Evolutionary conservation across 805 yeast species (phyloP).

Genomic region (Candida tallmaniae): DNA sequence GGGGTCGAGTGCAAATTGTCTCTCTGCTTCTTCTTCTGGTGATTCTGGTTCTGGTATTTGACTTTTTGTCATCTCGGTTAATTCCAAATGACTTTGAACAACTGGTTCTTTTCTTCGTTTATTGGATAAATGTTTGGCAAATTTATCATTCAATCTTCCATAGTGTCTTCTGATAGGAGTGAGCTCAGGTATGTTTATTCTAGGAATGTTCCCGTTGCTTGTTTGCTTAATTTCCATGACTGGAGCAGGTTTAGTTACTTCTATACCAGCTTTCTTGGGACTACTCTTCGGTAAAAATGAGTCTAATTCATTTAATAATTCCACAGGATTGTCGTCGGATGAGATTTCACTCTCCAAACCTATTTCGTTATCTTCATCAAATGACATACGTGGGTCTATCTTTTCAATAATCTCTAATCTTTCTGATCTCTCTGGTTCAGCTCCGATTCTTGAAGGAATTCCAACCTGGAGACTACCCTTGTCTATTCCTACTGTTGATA

Average conservation of each 20-base stretch:
- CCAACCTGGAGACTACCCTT: constrained; percentile 12
- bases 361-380: constrained; percentile 6
- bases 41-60: constrained; percentile 4
- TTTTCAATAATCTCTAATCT: constrained; percentile 18
- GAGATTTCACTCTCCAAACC: constrained; percentile 11
- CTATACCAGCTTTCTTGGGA: constrained; percentile 1
- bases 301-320: constrained; percentile 17
- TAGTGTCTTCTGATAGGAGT: constrained; percentile 13
- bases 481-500: constrained; percentile 10
- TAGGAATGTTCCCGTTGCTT: background rate
- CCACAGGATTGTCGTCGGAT: constrained; percentile 16
- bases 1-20: background rate
- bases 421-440: constrained; percentile 9
- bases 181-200: constrained; percentile 1
- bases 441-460: constrained; percentile 7
- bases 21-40: constrained; percentile 4
- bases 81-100: constrained; percentile 1
- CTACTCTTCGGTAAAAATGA: constrained; percentile 9
- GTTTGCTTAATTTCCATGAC: background rate
- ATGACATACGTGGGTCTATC: constrained; percentile 18
- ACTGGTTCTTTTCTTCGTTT: constrained; percentile 5
- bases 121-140: constrained; percentile 15
- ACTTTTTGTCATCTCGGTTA: constrained; percentile 1
- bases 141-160: constrained; percentile 15
- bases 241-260: background rate